Percentiles rank a stretch among this genome's conserved stretches.
These are phyloP conservation scores for Vitis hybrid DNA, from an alignment of 177 flowering plant genomes.

Conservation along the genomic window DNA sequence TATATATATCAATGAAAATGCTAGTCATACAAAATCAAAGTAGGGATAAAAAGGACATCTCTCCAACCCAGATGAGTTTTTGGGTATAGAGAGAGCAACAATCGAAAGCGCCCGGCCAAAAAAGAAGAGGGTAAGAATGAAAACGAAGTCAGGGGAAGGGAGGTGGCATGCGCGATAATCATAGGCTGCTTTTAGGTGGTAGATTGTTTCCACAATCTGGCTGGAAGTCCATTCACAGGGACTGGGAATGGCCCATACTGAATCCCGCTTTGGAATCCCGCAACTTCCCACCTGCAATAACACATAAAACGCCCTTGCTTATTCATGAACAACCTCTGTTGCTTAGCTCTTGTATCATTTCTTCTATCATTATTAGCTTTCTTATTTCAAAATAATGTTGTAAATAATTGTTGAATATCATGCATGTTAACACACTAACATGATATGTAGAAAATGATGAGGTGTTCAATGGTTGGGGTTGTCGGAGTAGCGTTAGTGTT, in stretches of 20 bases:
- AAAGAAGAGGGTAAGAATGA: neutral
- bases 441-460: no score
- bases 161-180: neutral
- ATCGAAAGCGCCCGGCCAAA: neutral
- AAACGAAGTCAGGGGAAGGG: neutral
- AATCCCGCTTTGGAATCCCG: constrained; percentile 52
- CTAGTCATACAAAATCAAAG: no score
- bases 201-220: constrained; percentile 67
- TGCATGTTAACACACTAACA: no score
- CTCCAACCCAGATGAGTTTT: no score
- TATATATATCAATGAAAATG: no score
- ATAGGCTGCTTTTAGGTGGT: constrained; percentile 14
- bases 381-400: no score
- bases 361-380: no score
- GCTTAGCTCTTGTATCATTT: neutral
- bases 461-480: no score
- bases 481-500: no score
- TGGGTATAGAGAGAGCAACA: neutral
- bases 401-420: neutral
- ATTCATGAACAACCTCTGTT: neutral
- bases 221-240: constrained; percentile 68
- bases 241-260: constrained; percentile 77
- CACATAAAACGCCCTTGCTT: constrained; percentile 14
- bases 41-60: no score
- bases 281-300: constrained; percentile 72